Evolutionary conservation across 257 asterid genomes (phyloP), one percentile per base, ranked within the genome.

Genomic region (Plantago major): DNA sequence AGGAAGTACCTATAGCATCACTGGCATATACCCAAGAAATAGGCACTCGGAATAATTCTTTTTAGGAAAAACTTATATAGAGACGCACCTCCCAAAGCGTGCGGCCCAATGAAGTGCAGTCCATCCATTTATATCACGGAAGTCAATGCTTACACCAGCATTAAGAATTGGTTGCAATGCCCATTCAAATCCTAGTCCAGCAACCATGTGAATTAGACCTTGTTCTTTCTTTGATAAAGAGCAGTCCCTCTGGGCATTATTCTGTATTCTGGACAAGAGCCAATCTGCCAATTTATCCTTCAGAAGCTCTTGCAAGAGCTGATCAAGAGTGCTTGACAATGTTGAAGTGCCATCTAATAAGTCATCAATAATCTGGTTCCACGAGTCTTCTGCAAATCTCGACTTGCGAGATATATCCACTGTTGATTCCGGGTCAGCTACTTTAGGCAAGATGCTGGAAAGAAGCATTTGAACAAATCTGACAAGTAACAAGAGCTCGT

Each of bases 71-170:
- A 64, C 60, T n/a, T 45, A 67, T 62, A 26, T 49, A 64, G 53
- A 45, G 16, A 38, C 57, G 67, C 77, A 93, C 99, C 99, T 83
- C 67, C 99, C 99, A 74, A 85, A 93, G 52, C 82, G 81, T 53
- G 99, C 97, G 14, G 99, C 99, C 99, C 99, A 93, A 71, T 93
- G 99, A 66, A 93, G 95, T 14, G 99, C 97, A 33, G 97, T 89
- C 97, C 97, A 89, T 64, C 96, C 99, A 73, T 76, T 83, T 55
- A 79, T 77, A 71, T 93, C 99, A 26, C 97, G 99, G 72, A 83
- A 93, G 65, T 89, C 83, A 52, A 86, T 76, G 65, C 85, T 78
- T 58, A 85, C 89, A 72, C 99, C 94, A 63, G 88, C 70, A 69
- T 76, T 82, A 81, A 93, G 76, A 73, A 87, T 74, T 18, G 94